A percentile compares a stretch with the other conserved stretches of the same genome.
Conservation (phyloP, 1,284 basidiomycete genomes). For the Ganoderma sp. region DNA sequence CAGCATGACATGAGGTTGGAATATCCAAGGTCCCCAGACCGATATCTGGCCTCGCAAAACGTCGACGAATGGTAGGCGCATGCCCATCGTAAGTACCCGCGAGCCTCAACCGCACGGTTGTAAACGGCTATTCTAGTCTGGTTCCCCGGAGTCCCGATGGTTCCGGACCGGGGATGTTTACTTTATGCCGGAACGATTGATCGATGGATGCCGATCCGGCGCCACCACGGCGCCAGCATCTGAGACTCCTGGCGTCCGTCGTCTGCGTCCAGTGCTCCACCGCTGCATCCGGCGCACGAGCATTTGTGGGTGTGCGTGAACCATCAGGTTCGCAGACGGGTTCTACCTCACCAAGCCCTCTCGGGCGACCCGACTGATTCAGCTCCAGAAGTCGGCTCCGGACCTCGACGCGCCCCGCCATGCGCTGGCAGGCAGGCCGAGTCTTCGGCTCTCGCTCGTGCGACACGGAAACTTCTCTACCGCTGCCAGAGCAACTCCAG, state of each 20-base stretch:
- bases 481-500: not conserved
- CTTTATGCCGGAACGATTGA: not conserved
- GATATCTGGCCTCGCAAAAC: not conserved
- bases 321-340: not conserved
- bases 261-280: not conserved
- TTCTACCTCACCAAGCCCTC: not conserved
- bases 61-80: not conserved
- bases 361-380: not conserved
- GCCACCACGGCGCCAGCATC: not conserved
- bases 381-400: not conserved
- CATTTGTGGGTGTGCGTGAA: not conserved
- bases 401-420: not conserved
- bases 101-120: no score
- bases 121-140: no score
- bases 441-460: not conserved
- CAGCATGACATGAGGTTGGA: no score
- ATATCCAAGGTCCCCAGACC: not conserved
- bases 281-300: not conserved
- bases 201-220: conserved; percentile 1
- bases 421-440: not conserved
- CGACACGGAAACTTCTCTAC: not conserved
- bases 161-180: not conserved
- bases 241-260: not conserved
- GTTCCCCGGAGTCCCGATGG: not conserved
- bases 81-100: no score